phyloP scores from a whole-genome alignment of 2,329 filamentous ascomycete genomes.

The Balansia obtecta region DNA sequence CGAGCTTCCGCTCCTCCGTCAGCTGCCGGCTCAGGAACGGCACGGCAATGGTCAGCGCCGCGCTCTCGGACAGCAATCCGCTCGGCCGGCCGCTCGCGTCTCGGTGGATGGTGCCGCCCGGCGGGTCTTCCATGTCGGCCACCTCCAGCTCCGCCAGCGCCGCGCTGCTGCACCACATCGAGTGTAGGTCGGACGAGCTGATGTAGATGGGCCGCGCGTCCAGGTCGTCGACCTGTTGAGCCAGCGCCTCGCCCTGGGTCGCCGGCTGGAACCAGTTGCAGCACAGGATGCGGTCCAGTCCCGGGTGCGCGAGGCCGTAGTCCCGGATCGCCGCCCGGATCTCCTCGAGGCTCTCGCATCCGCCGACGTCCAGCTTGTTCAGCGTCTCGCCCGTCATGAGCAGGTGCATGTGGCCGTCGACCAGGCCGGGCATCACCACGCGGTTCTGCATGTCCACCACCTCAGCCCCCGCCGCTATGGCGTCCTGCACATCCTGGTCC shows the following conservation, averaged over 20 bases:
- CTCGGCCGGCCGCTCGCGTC: constrained; percentile 25
- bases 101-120: constrained; percentile 28
- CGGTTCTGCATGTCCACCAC: constrained; percentile 5
- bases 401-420: constrained; percentile 33
- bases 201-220: constrained; percentile 31
- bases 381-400: constrained; percentile 21
- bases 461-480: constrained; percentile 1
- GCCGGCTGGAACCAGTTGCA: constrained; percentile 16
- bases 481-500: constrained; percentile 1
- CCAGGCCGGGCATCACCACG: constrained; percentile 24
- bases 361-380: background rate
- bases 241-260: constrained; percentile 9
- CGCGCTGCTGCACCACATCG: constrained; percentile 31
- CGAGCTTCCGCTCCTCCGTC: constrained; percentile 24
- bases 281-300: constrained; percentile 23
- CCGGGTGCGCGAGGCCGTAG: constrained; percentile 13
- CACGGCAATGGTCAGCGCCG: constrained; percentile 28
- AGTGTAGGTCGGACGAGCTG: constrained; percentile 30
- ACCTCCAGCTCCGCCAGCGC: constrained; percentile 28
- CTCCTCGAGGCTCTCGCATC: background rate
- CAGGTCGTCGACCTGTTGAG: constrained; percentile 25
- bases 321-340: background rate
- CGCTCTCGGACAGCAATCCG: constrained; percentile 29
- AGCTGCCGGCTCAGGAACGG: constrained; percentile 24
- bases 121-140: constrained; percentile 24